Percentiles rank a stretch among this genome's conserved stretches.
These are phyloP conservation scores for Aspergillus affinis DNA, from an alignment of 495 filamentous ascomycete genomes.

Conservation along the genomic window DNA sequence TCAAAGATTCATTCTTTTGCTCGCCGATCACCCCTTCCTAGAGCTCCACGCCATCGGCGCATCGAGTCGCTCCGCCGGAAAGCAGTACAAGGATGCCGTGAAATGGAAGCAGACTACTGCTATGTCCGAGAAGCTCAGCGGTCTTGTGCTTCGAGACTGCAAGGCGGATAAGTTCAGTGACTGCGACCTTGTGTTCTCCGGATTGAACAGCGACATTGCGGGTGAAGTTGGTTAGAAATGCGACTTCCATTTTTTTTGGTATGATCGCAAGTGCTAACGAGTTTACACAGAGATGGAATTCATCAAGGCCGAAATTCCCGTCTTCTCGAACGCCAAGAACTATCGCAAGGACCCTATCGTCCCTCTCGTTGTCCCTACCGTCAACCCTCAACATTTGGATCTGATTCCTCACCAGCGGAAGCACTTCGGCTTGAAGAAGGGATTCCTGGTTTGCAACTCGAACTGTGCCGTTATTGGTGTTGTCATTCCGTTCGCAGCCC, in stretches of 20 bases:
- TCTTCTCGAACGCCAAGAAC: slow-evolving; percentile 91
- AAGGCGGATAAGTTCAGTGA: slow-evolving; percentile 70
- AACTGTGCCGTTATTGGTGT: slow-evolving; percentile 90
- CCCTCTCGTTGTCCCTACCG: slow-evolving; percentile 82
- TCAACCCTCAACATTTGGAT: slow-evolving; percentile 76
- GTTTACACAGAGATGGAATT: slow-evolving; percentile 68
- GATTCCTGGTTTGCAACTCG: slow-evolving; percentile 85
- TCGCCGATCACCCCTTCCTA: slow-evolving; percentile 76
- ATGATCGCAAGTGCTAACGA: slow-evolving; percentile 1
- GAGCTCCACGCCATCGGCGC: slow-evolving; percentile 76
- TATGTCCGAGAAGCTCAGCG: slow-evolving; percentile 65
- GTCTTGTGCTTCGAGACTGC: slow-evolving; percentile 74
- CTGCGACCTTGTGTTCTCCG: slow-evolving; percentile 87
- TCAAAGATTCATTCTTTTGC: slow-evolving; percentile 80
- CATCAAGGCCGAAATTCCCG: slow-evolving; percentile 70
- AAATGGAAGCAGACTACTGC: slow-evolving; percentile 79
- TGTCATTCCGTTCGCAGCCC: slow-evolving; percentile 83
- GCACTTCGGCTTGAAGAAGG: slow-evolving; percentile 65
- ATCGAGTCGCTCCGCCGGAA: slow-evolving; percentile 74
- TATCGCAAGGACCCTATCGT: slow-evolving; percentile 78
- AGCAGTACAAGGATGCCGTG: slow-evolving; percentile 80
- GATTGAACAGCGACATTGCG: slow-evolving; percentile 81
- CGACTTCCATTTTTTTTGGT: neutral
- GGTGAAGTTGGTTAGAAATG: slow-evolving; percentile 65
- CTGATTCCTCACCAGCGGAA: slow-evolving; percentile 74